Evolutionary conservation across 768 basidiomycete genomes (phyloP).

Genomic region (Rubroboletus pulcherrimus): DNA sequence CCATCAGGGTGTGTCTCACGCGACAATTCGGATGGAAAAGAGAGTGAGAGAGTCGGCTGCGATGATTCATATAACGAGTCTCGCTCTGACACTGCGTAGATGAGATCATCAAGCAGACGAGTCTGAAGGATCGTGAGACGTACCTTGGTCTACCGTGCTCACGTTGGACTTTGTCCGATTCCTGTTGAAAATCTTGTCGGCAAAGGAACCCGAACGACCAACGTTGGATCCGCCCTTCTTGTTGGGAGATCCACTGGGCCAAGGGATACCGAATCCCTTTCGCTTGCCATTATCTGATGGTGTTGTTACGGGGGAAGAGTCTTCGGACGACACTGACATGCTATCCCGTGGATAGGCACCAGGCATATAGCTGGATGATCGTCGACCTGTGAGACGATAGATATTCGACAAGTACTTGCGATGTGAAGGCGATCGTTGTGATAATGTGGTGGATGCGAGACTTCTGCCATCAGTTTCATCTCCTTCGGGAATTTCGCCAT

Average conservation of each 20-base stretch:
- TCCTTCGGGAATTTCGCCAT: slow-evolving; percentile 22
- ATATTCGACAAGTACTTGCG: slow-evolving; percentile 48
- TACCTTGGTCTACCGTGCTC: slow-evolving; percentile 45
- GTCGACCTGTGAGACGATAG: slow-evolving; percentile 39
- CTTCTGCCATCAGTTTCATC: slow-evolving; percentile 30
- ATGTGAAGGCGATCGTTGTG: slow-evolving; percentile 48
- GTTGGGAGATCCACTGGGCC: slow-evolving; percentile 51
- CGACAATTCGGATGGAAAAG: slow-evolving; percentile 21
- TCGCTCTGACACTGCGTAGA: slow-evolving; percentile 18
- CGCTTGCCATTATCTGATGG: slow-evolving; percentile 46
- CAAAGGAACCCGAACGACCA: slow-evolving; percentile 54
- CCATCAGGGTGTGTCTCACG: slow-evolving; percentile 10
- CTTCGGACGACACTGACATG: slow-evolving; percentile 64
- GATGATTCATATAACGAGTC: slow-evolving; percentile 27
- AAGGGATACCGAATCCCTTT: slow-evolving; percentile 36
- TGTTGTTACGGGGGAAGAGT: slow-evolving; percentile 57
- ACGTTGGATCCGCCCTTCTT: slow-evolving; percentile 45
- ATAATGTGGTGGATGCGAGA: slow-evolving; percentile 39
- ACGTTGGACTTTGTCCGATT: slow-evolving; percentile 51
- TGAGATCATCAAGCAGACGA: not conserved
- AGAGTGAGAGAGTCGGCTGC: slow-evolving; percentile 21
- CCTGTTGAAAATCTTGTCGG: slow-evolving; percentile 56
- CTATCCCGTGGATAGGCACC: slow-evolving; percentile 52
- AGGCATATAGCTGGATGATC: slow-evolving; percentile 39
- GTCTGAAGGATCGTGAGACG: slow-evolving; percentile 18